Evolutionary conservation across 2,329 filamentous ascomycete species (phyloP).

Genomic region (Clonostachys rhizophaga): DNA sequence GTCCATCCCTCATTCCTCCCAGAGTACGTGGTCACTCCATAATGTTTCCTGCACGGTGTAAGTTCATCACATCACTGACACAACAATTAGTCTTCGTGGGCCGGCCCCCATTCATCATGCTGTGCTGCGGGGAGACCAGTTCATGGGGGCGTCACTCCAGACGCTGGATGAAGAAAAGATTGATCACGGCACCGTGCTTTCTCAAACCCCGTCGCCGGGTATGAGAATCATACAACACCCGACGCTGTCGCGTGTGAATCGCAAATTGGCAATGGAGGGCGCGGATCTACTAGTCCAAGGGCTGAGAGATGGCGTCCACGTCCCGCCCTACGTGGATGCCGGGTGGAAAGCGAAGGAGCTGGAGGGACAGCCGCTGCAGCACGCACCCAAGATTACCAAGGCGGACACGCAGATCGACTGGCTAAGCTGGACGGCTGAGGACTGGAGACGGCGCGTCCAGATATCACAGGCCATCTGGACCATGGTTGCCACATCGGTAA

Average conservation of each 20-base stretch:
- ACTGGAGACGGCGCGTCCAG: conserved; percentile 49
- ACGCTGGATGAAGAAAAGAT: conserved; percentile 75
- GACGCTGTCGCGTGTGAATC: conserved; percentile 32
- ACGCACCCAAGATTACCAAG: conserved; percentile 71
- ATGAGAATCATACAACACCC: conserved; percentile 41
- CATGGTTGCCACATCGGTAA: conserved; percentile 6
- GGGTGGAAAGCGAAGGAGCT: conserved; percentile 15
- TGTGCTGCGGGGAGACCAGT: conserved; percentile 56
- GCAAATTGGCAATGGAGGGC: conserved; percentile 57
- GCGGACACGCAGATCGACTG: conserved; percentile 61
- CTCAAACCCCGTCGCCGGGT: conserved; percentile 59
- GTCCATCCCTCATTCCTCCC: conserved; percentile 90
- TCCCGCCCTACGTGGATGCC: conserved; percentile 49
- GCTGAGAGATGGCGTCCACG: conserved; percentile 58
- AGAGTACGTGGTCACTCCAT: conserved; percentile 46
- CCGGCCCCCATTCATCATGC: conserved; percentile 83
- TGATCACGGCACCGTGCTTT: conserved; percentile 73
- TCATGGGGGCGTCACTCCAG: conserved; percentile 79
- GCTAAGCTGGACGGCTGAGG: conserved; percentile 40
- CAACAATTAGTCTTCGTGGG: conserved; percentile 61
- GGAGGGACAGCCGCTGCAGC: conserved; percentile 16
- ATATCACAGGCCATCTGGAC: conserved; percentile 68
- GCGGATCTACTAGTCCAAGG: conserved; percentile 66
- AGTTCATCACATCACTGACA: too few species aligned
- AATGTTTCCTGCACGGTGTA: too few species aligned